Evolutionary conservation across 2,329 filamentous ascomycete genomes (phyloP), one percentile per base, ranked within the genome.

Genomic region (Fusarium mangiferae): DNA sequence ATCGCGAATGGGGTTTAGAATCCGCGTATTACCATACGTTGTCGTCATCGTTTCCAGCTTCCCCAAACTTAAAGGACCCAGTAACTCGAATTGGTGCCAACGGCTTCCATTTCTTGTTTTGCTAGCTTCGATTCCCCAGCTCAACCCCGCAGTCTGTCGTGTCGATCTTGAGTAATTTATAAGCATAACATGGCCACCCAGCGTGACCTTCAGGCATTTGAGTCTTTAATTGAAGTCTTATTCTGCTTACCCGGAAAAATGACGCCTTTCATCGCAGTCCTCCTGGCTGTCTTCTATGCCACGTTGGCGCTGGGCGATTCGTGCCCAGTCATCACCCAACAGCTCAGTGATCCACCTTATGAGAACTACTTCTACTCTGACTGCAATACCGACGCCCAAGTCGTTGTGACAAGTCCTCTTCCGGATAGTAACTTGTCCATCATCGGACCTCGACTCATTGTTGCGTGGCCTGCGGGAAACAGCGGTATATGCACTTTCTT

Each of bases 321-420:
- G 1, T 73, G 70, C 9, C 38, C 46, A 4, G 51, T 39, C 5
- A 73, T 65, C 2, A 58, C 45, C 0, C 66, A 73, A 3, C 66
- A 82, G 28, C 81, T 90, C 6, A 87, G 83, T 38, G 89, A 90
- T 70, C 85, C 86, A 4, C 90, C 90, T 0, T 91, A 91, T 68
- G 84, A 89, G 44, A 91, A 92, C 75, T 91, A 89, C 80, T 91
- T 92, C 81, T 89, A 90, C 73, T 91, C 89, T 1, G 90, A 92
- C 76, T 92, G 90, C 78, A 85, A 90, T 70, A 84, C 86, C 4
- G 86, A 87, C 39, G 85, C 85, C 10, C 90, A 92, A 72, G 88
- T 90, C 1, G 86, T 92, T 1, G 82, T 92, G 1, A 92, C 90
- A 0, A 90, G 85, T 66, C 90, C 90, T 20, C 79, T 87, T 0